Base-by-base conservation (phyloP, 257 asterid species). In the Salvia miltiorrhiza region DNA sequence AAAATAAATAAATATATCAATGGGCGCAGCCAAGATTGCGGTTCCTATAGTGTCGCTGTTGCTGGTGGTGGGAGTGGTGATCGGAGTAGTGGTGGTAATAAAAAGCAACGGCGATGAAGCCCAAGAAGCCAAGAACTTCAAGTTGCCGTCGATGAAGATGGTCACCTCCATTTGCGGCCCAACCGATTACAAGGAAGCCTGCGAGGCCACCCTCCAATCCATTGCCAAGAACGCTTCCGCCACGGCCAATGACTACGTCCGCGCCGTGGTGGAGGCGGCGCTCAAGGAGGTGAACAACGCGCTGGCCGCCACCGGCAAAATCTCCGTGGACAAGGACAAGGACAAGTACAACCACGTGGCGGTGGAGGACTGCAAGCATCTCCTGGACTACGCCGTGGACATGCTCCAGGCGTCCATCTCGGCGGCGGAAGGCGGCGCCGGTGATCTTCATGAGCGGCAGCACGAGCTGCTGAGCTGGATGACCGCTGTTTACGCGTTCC, bases 381-480 rank as follows among this genome's bases (percentile, higher is more conserved):
- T 87, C 41, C 71, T 91, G 1, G 83, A 85, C 2, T 71, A 70
- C 19, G 90, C 95, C 0, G 30, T 75, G 0, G 88, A 80, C 0
- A 69, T 77, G 19, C 84, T 89, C 2, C 83, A 86, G 23, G 84
- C 79, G 0, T 24, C 89, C 3, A 9, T 81, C 1, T 33, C 77
- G 1, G 2, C 64, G 9, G 84, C 89, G 0, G 0, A 80, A 74
- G 1, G 77, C 80, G 2, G 69, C 72, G 71, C 78, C 60, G 68
- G 81, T n/a, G n/a, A n/a, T 7, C 16, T 90, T 14, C 62, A 72
- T 20, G 81, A 79, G 3, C 81, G 73, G 0, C 76, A 33, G 1
- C 71, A 83, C 63, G 88, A 86, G 71, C 75, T 90, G 7, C 74
- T 82, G 14, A 83, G 81, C 52, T 88, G 95, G 95, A 43, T 88